Evolutionary conservation across 202 grass and related monocot species (phyloP).

Genomic region (Eragrostis tef): DNA sequence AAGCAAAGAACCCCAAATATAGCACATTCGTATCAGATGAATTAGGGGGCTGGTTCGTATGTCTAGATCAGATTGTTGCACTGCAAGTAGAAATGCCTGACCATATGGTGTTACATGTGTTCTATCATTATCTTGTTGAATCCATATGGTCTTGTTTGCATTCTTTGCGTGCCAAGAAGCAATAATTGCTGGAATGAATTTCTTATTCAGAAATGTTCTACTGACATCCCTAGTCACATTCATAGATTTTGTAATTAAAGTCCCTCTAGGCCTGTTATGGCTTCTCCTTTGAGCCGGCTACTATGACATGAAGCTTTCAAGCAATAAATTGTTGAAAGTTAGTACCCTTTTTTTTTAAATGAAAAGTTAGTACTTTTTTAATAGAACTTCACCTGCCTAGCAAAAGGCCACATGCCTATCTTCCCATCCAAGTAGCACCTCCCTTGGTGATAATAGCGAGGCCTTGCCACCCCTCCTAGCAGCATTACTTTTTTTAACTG

Average conservation of each 20-base stretch:
- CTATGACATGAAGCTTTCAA: no score
- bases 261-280: background rate
- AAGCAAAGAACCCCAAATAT: background rate
- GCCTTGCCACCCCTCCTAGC: no score
- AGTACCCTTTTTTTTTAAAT: no score
- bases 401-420: no score
- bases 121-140: background rate
- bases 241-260: background rate
- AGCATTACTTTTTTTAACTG: no score
- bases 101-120: background rate
- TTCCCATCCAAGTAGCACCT: no score
- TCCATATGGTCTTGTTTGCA: background rate
- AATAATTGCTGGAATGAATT: no score
- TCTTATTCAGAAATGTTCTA: no score
- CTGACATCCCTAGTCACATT: background rate
- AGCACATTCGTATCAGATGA: background rate
- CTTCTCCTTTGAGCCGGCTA: background rate
- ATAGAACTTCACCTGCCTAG: no score
- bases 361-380: no score
- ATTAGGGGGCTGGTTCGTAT: background rate
- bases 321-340: no score
- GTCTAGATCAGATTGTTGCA: background rate
- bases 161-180: background rate
- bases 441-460: no score
- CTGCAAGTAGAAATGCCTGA: background rate